A percentile compares a stretch with the other conserved stretches of the same genome.
phyloP scores from a whole-genome alignment of 805 yeast genomes.

The Tetrapisispora nanseiensis region DNA sequence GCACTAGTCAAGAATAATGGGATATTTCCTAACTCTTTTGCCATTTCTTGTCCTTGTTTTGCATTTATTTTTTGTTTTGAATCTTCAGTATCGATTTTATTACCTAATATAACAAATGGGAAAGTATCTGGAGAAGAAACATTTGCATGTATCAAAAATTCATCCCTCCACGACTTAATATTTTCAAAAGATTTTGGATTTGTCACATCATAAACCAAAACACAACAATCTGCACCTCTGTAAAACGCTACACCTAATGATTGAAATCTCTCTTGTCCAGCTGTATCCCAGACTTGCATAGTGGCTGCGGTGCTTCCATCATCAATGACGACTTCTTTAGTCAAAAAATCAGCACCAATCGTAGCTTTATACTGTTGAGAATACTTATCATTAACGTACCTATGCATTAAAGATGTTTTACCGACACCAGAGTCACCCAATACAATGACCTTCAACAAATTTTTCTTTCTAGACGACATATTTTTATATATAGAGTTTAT shows the following conservation, averaged over 20 bases:
- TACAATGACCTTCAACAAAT: slow-evolving; percentile 76
- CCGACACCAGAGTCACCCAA: slow-evolving; percentile 98
- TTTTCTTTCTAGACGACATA: slow-evolving; percentile 50
- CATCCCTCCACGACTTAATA: slow-evolving; percentile 88
- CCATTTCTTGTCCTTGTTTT: slow-evolving; percentile 52
- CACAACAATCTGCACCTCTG: slow-evolving; percentile 97
- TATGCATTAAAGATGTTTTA: slow-evolving; percentile 94
- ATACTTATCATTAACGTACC: slow-evolving; percentile 89
- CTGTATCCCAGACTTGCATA: slow-evolving; percentile 92
- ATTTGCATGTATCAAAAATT: slow-evolving; percentile 86
- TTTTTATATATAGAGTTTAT: too few species aligned
- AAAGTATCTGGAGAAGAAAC: slow-evolving; percentile 89
- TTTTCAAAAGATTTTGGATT: slow-evolving; percentile 88
- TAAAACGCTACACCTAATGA: slow-evolving; percentile 94
- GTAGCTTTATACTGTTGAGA: slow-evolving; percentile 95
- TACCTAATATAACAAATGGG: slow-evolving; percentile 92
- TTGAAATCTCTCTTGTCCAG: slow-evolving; percentile 97
- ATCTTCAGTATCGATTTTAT: slow-evolving; percentile 91
- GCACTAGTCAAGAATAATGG: slow-evolving; percentile 98
- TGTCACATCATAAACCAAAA: slow-evolving; percentile 89
- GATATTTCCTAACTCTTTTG: slow-evolving; percentile 58
- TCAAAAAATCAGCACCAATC: slow-evolving; percentile 92
- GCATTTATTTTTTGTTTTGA: slow-evolving; percentile 61
- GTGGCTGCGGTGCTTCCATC: slow-evolving; percentile 50
- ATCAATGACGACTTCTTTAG: slow-evolving; percentile 68